phyloP scores from a whole-genome alignment of 495 filamentous ascomycete species.

The Penicillium crystallinum region DNA sequence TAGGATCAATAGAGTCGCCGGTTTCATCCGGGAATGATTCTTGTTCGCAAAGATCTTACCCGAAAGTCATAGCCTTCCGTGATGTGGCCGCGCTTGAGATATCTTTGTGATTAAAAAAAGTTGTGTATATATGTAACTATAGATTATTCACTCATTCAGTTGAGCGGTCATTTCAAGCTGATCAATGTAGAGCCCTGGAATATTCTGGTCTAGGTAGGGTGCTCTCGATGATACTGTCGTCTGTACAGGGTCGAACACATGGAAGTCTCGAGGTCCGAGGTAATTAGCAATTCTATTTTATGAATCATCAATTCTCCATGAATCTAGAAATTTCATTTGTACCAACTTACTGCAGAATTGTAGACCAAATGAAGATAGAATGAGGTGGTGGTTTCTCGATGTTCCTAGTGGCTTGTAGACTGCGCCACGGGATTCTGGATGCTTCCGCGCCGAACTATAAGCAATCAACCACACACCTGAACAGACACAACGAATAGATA shows the following conservation, averaged over 20 bases:
- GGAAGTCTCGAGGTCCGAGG: neutral
- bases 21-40: neutral
- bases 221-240: neutral
- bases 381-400: neutral
- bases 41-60: neutral
- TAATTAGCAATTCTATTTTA: neutral
- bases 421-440: slow-evolving; percentile 12
- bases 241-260: neutral
- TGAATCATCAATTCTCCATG: neutral
- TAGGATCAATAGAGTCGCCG: neutral
- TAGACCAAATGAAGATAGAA: neutral
- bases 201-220: neutral
- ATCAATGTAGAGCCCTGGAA: neutral
- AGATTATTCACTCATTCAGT: neutral
- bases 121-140: neutral
- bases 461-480: neutral
- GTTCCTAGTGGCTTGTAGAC: slow-evolving; percentile 9
- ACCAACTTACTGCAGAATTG: neutral
- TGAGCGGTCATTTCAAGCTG: neutral
- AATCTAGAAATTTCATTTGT: neutral
- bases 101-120: neutral
- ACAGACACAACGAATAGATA: neutral
- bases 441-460: slow-evolving; percentile 13
- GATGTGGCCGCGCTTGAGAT: neutral
- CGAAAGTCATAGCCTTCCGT: neutral